Evolutionary conservation across 2,329 filamentous ascomycete species (phyloP), one percentile per base, ranked within the genome.

Genomic region (Fonsecaea pedrosoi): DNA sequence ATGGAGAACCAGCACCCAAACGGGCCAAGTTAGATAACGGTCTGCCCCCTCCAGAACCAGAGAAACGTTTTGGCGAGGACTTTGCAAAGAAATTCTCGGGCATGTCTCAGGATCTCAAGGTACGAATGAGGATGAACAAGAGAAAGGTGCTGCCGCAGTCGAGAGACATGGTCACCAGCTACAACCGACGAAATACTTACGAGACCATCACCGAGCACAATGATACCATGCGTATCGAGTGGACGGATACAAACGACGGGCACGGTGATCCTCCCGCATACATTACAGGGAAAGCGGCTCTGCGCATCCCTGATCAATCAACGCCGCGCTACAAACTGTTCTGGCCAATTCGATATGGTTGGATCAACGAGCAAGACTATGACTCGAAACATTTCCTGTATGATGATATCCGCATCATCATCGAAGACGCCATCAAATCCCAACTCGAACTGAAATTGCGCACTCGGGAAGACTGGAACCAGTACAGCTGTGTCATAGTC

Each of bases 401-500:
- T 75, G 87, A 95, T 74, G 95, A 98, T 75, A 90, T 98, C 64
- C 92, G 95, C 73, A 88, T 90, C 12, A 90, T 98, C 37, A 80
- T 98, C 12, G 92, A 97, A 75, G 90, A 93, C 70, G 92, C 93
- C 1, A 90, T 99, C 74, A 90, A 90, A 70, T 88, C 87, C n/a
- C 92, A 98, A 74, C 84, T 98, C 8, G 89, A 85, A 34, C 89
- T 87, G 70, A 91, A 91, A 74, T 38, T 72, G 13, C 59, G 65
- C 13, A 71, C 71, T 4, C 68, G 72, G 25, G 91, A 90, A 73
- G 89, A 94, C 60, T 96, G 94, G 89, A 86, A 86, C 62, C 91
- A 96, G 77, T 98, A 97, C 79, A 95, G 92, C 74, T 97, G 93
- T 73, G 94, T 97, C n/a, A 92, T 98, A 75, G 89, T 99, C 70